phyloP scores from a whole-genome alignment of 805 yeast species.

The Barnettozyma californica region DNA sequence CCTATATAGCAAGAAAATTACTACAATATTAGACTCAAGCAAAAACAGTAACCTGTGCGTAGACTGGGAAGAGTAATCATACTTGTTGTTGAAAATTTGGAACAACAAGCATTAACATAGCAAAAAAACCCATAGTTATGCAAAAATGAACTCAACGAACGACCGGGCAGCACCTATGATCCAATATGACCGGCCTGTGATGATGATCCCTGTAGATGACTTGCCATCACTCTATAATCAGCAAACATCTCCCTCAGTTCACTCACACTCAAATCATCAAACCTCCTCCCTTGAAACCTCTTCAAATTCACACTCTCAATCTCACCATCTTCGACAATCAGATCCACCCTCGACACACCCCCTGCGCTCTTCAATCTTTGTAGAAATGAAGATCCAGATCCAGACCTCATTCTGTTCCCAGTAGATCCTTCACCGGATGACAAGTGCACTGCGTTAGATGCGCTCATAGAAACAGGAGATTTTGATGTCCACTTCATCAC shows the following conservation, averaged over 20 bases:
- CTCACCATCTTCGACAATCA: not conserved
- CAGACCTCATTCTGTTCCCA: slow-evolving; percentile 6
- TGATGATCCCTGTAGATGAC: not conserved
- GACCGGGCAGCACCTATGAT: not conserved
- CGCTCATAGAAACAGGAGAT: not conserved
- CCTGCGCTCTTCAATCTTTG: slow-evolving; percentile 4
- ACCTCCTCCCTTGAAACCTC: slow-evolving; percentile 12
- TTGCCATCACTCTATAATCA: slow-evolving; percentile 12
- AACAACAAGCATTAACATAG: not conserved
- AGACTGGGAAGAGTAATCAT: too few species aligned
- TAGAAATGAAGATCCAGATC: slow-evolving; percentile 3
- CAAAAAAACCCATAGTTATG: not conserved
- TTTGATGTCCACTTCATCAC: slow-evolving; percentile 19
- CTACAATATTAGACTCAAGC: too few species aligned
- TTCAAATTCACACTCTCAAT: slow-evolving; percentile 8
- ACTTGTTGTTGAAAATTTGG: too few species aligned
- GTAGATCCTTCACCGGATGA: not conserved
- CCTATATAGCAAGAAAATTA: too few species aligned
- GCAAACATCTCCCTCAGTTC: slow-evolving; percentile 17
- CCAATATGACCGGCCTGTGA: not conserved
- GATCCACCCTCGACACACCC: not conserved
- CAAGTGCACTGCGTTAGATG: not conserved
- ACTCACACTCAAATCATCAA: slow-evolving; percentile 14
- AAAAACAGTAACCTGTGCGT: too few species aligned
- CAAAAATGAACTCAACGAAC: not conserved